These are phyloP conservation scores for Geranium incanum DNA, from an alignment of 441 rosid genomes.

Conservation along the genomic window DNA sequence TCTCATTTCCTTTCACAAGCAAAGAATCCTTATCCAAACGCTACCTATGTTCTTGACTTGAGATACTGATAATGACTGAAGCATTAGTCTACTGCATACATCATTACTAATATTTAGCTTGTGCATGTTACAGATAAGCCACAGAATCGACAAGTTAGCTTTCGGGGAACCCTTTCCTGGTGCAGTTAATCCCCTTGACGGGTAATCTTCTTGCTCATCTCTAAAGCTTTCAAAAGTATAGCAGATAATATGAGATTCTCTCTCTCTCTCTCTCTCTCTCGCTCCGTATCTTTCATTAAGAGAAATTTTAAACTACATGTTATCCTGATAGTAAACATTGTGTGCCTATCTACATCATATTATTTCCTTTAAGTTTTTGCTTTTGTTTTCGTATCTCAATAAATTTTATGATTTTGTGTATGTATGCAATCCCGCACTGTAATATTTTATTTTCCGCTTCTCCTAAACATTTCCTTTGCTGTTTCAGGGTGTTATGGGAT, in stretches of 20 bases:
- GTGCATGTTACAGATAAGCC: conserved; percentile 57
- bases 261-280: background rate
- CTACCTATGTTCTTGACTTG: background rate
- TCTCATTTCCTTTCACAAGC: background rate
- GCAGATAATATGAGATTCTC: background rate
- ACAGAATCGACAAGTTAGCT: conserved; percentile 62
- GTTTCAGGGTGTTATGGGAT: background rate
- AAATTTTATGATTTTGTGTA: too few species aligned
- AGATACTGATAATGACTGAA: background rate
- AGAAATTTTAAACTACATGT: too few species aligned
- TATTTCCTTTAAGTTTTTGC: too few species aligned
- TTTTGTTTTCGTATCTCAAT: too few species aligned
- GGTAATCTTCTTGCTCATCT: conserved; percentile 31
- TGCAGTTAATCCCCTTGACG: conserved; percentile 84
- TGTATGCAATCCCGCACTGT: background rate
- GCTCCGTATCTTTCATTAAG: too few species aligned
- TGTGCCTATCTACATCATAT: too few species aligned
- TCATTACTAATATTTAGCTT: background rate
- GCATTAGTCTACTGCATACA: background rate
- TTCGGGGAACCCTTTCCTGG: conserved; percentile 91
- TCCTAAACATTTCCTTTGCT: background rate
- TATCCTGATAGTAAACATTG: too few species aligned
- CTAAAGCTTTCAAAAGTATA: background rate
- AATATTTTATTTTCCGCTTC: background rate
- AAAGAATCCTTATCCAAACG: too few species aligned